Evolutionary conservation across 345 rosid species (phyloP), one percentile per base, ranked within the genome.

Genomic region (Brassica napus): DNA sequence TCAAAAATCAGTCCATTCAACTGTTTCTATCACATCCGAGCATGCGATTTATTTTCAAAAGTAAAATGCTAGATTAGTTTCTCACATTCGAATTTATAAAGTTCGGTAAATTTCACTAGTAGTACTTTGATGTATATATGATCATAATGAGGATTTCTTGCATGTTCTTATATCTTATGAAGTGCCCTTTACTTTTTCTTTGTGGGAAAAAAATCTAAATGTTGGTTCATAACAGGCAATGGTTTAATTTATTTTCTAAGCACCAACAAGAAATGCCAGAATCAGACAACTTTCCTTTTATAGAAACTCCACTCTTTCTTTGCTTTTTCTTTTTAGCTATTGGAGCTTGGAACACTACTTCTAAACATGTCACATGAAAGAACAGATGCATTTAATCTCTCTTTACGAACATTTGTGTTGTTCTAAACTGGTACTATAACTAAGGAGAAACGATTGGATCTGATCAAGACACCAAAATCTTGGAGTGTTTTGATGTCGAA

Each of bases 211-310:
- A 81, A 60, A 65, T 76, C 77, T 75, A 4, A 32, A 71, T 75
- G 80, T 75, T 76, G 69, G 83, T 65, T 80, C 83, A 57, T 26
- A 80, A 72, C 21, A 80, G 71, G 83, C 68, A 64, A 75, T 71
- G 31, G 30, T 26, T 35, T 18, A 11, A 9, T 1, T 16, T 5
- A 49, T 49, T n/a, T 49, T 54, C 61, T 54, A 12, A 52, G 65
- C 28, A 55, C 35, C 37, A 44, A 76, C 71, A 81, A 26, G 64
- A 76, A 70, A 52, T 11, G 28, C 65, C 63, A 58, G 47, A 81
- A 81, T 76, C 6, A 26, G 65, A 49, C 76, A 76, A 58, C 65
- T 66, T 81, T 26, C 83, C 65, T 4, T 34, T 59, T 58, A 71
- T 76, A 76, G 83, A 65, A 81, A 71, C 69, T 80, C 75, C 80